Conservation (phyloP, 371 early-diverging fungal genomes). For the Lichtheimia ornata region DNA sequence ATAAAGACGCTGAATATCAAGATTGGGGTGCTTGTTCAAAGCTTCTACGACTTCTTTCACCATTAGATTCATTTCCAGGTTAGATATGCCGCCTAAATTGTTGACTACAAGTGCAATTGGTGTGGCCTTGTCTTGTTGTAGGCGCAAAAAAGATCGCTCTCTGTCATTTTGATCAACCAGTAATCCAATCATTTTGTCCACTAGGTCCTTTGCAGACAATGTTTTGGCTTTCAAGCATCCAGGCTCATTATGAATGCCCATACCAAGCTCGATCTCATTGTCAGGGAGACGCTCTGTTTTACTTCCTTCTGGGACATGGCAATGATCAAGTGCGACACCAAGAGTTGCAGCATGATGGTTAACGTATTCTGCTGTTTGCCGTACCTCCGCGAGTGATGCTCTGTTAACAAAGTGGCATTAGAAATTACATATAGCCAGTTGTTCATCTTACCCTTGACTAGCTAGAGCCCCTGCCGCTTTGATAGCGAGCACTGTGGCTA, state of each 20-base stretch:
- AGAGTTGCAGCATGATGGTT: slow-evolving; percentile 68
- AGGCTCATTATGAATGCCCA: slow-evolving; percentile 80
- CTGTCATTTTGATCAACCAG: slow-evolving; percentile 52
- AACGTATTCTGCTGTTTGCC: slow-evolving; percentile 51
- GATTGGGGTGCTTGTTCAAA: slow-evolving; percentile 22
- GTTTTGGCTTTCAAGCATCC: slow-evolving; percentile 59
- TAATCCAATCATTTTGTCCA: slow-evolving; percentile 53
- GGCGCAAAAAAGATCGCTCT: slow-evolving; percentile 44
- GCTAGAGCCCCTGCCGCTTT: slow-evolving; percentile 79
- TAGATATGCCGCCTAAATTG: slow-evolving; percentile 78
- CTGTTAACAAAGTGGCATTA: slow-evolving; percentile 20
- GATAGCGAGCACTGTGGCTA: slow-evolving; percentile 77
- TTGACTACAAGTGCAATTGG: slow-evolving; percentile 70
- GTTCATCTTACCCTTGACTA: slow-evolving; percentile 31
- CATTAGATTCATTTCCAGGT: slow-evolving; percentile 68
- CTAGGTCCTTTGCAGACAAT: slow-evolving; percentile 52
- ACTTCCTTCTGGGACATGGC: slow-evolving; percentile 69
- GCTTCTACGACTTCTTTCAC: slow-evolving; percentile 62
- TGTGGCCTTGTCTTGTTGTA: slow-evolving; percentile 15
- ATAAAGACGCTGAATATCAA: slow-evolving; percentile 57
- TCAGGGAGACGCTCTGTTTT: slow-evolving; percentile 22
- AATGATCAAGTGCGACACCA: slow-evolving; percentile 75
- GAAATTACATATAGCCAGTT: neutral
- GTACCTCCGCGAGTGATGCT: slow-evolving; percentile 59
- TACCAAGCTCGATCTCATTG: slow-evolving; percentile 71